Evolutionary conservation across 805 yeast genomes (phyloP), one percentile per base, ranked within the genome.

Genomic region (Hemisphaericaspora nanyangensis): DNA sequence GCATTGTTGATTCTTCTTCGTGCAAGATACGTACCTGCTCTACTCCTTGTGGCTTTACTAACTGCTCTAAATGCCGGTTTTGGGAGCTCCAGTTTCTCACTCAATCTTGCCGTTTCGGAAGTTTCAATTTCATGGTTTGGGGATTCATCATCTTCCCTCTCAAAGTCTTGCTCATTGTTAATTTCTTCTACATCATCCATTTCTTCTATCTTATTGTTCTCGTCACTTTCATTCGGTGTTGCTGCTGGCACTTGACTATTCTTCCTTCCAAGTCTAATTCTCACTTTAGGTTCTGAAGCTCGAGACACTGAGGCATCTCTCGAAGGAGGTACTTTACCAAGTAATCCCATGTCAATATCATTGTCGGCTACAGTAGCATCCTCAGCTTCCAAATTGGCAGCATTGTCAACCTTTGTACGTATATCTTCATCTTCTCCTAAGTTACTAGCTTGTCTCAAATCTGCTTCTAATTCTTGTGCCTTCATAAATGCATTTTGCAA

Each of bases 401-500:
- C 25, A n/a, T n/a, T n/a, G 10, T 40, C 44, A 12, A 27, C 36
- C 5, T 29, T 18, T 16, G 25, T 31, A 5, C 13, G 24, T 18
- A 29, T 36, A 7, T 36, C 44, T 3, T 24, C 18, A n/a, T 25
- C 30, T 18, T 17, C 8, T 5, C 33, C 39, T 13, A 4, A 29
- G n/a, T n/a, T n/a, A 22, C 48, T 43, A 25, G 54, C 54, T 15
- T 50, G 54, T 46, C 64, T 52, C 18, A 41, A 43, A 29, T 54
- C 60, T 1, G 68, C 61, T 29, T 65, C 73, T 29, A 56, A 57
- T 17, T 52, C 51, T 44, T 69, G 74, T 5, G 70, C 58, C 22
- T 61, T 43, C 25, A 45, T 44, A 54, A 87, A 87, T 0, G 84
- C 88, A 15, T 72, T 67, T 35, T 70, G 70, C 49, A 84, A 60